Conservation (phyloP, 1,284 basidiomycete genomes). For the Ganoderma leucocontextum region DNA sequence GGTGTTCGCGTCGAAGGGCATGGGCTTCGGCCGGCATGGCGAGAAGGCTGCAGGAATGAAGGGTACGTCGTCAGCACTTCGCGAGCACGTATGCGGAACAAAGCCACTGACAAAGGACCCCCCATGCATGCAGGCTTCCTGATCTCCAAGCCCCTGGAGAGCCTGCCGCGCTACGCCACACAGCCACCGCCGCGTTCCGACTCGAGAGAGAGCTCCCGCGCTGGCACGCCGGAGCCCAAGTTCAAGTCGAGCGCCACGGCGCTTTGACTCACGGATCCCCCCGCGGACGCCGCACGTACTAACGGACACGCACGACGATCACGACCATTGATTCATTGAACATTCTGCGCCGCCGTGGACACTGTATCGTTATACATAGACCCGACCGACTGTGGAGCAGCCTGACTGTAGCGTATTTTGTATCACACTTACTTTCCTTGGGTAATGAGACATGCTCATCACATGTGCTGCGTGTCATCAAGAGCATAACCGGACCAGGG, state of each 20-base stretch:
- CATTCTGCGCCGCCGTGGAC: slow-evolving; percentile 10
- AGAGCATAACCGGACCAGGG: slow-evolving; percentile 35
- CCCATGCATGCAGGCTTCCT: no score
- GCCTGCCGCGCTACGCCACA: slow-evolving; percentile 47
- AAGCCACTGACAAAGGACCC: slow-evolving; percentile 19
- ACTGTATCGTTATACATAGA: slow-evolving; percentile 34
- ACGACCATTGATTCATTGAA: slow-evolving; percentile 15
- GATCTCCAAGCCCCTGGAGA: slow-evolving; percentile 48
- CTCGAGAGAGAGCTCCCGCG: slow-evolving; percentile 32
- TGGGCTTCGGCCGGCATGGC: slow-evolving; percentile 77
- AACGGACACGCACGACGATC: slow-evolving; percentile 26
- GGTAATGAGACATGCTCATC: slow-evolving; percentile 18
- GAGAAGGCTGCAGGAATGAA: slow-evolving; percentile 75
- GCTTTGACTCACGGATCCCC: slow-evolving; percentile 36
- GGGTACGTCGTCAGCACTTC: slow-evolving; percentile 48
- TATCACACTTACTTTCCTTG: slow-evolving; percentile 21
- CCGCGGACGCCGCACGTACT: slow-evolving; percentile 10
- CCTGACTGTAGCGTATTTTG: slow-evolving; percentile 26
- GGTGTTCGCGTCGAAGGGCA: slow-evolving; percentile 46
- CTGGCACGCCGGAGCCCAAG: slow-evolving; percentile 39
- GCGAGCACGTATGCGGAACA: background rate
- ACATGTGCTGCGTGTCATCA: no score
- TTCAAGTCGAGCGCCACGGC: slow-evolving; percentile 44
- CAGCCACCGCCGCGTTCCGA: slow-evolving; percentile 35
- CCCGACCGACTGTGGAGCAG: slow-evolving; percentile 20